A percentile compares a stretch with the other conserved stretches of the same genome.
These are phyloP conservation scores for Hyaloscypha finlandica DNA, from an alignment of 495 filamentous ascomycete genomes.

Conservation along the genomic window DNA sequence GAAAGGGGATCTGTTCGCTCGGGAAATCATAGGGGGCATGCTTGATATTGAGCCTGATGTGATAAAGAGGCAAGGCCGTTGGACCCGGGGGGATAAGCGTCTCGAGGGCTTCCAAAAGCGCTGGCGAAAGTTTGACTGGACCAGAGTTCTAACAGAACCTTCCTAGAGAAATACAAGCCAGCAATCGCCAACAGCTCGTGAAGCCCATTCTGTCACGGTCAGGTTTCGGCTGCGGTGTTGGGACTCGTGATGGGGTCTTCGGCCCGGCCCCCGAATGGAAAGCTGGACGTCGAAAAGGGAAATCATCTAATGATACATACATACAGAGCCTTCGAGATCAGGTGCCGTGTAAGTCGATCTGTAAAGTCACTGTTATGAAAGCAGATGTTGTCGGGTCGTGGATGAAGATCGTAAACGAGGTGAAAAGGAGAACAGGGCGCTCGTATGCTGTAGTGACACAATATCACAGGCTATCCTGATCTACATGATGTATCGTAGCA, in stretches of 20 bases:
- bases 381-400: background rate
- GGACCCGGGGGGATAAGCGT: constrained; percentile 68
- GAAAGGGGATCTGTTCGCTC: constrained; percentile 87
- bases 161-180: background rate
- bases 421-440: background rate
- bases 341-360: background rate
- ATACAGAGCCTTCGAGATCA: background rate
- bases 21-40: constrained; percentile 94
- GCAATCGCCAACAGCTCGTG: background rate
- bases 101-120: constrained; percentile 77
- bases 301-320: background rate
- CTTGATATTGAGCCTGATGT: constrained; percentile 79
- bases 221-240: background rate
- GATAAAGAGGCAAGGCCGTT: constrained; percentile 88
- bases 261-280: background rate
- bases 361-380: background rate
- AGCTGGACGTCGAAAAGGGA: background rate
- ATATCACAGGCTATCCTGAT: background rate
- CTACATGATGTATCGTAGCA: background rate
- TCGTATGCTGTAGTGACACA: background rate
- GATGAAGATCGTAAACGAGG: background rate
- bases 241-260: background rate
- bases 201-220: background rate
- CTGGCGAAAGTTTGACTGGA: constrained; percentile 98
- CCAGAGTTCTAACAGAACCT: constrained; percentile 63